Percentiles rank a stretch among this genome's conserved stretches.
Evolutionary conservation across 2,329 filamentous ascomycete genomes (phyloP).

Genomic region (Conoideocrella luteorostrata): DNA sequence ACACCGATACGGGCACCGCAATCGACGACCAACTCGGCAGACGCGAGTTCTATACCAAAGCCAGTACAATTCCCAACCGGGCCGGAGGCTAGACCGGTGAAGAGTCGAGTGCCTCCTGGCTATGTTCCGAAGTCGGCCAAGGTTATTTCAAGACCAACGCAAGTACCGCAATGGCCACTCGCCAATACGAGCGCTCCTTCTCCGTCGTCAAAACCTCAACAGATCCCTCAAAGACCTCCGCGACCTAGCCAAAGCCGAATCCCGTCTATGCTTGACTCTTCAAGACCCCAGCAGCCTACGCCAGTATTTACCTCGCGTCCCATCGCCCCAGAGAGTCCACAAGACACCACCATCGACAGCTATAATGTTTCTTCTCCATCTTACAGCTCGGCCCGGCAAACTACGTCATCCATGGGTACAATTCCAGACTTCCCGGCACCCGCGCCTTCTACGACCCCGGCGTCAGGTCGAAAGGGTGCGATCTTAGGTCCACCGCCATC

Average conservation of each 20-base stretch:
- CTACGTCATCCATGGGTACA: slow-evolving; percentile 47
- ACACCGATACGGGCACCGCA: slow-evolving; percentile 15
- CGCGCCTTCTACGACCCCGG: slow-evolving; percentile 17
- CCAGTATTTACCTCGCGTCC: slow-evolving; percentile 38
- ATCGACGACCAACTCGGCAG: slow-evolving; percentile 7
- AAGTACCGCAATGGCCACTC: slow-evolving; percentile 50
- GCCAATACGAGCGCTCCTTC: slow-evolving; percentile 32
- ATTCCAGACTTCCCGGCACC: slow-evolving; percentile 55
- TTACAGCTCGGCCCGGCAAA: slow-evolving; percentile 43
- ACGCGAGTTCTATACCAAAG: background rate
- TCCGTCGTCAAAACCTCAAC: slow-evolving; percentile 37
- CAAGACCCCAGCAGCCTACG: slow-evolving; percentile 48
- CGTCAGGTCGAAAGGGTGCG: slow-evolving; percentile 39
- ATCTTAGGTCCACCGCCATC: slow-evolving; percentile 55
- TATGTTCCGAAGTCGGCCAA: slow-evolving; percentile 16
- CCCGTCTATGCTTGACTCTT: slow-evolving; percentile 51
- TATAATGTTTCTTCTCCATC: slow-evolving; percentile 38
- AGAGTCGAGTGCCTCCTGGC: slow-evolving; percentile 14
- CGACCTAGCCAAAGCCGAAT: slow-evolving; percentile 53
- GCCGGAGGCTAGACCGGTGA: slow-evolving; percentile 13
- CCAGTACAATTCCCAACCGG: slow-evolving; percentile 4
- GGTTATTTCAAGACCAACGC: slow-evolving; percentile 46
- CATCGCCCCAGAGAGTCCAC: slow-evolving; percentile 26
- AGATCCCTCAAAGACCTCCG: slow-evolving; percentile 50
- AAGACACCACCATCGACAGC: slow-evolving; percentile 23